Evolutionary conservation across 805 yeast species (phyloP).

Genomic region (Kazachstania psychrophila): DNA sequence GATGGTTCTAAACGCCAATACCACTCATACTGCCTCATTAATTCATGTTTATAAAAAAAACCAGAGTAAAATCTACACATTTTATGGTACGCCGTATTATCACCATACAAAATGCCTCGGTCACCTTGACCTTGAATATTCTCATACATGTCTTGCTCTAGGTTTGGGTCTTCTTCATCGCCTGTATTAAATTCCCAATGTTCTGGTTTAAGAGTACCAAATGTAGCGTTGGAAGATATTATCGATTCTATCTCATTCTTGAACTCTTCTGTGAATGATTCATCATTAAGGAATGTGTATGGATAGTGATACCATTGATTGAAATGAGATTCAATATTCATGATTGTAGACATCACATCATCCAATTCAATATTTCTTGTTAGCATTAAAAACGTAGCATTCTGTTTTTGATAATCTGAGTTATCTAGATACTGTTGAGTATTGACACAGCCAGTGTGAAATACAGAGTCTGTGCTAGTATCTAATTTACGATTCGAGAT

Average conservation of each 20-base stretch:
- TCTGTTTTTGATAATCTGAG: conserved; percentile 40
- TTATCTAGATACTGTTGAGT: conserved; percentile 27
- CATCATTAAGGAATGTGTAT: conserved; percentile 83
- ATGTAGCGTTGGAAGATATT: conserved; percentile 56
- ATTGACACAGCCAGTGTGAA: conserved; percentile 50
- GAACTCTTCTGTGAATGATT: conserved; percentile 59
- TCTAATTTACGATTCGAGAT: conserved; percentile 13
- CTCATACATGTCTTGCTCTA: not conserved
- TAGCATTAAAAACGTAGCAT: conserved; percentile 77
- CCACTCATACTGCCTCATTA: conserved; percentile 69
- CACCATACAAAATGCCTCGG: conserved; percentile 75
- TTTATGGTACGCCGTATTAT: conserved; percentile 71
- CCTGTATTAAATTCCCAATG: conserved; percentile 62
- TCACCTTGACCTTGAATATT: conserved; percentile 73
- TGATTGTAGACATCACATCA: conserved; percentile 67
- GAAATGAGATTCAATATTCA: conserved; percentile 74
- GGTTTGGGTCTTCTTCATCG: not conserved
- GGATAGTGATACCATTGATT: conserved; percentile 93
- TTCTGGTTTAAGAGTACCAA: conserved; percentile 51
- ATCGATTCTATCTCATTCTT: conserved; percentile 39
- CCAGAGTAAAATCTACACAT: conserved; percentile 95
- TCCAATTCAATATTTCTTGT: conserved; percentile 73
- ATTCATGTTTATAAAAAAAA: conserved; percentile 66
- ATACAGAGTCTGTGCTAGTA: conserved; percentile 36
- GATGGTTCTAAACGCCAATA: conserved; percentile 96